Conservation (phyloP, 2,329 filamentous ascomycete species). For the Aspergillus intermedius region DNA sequence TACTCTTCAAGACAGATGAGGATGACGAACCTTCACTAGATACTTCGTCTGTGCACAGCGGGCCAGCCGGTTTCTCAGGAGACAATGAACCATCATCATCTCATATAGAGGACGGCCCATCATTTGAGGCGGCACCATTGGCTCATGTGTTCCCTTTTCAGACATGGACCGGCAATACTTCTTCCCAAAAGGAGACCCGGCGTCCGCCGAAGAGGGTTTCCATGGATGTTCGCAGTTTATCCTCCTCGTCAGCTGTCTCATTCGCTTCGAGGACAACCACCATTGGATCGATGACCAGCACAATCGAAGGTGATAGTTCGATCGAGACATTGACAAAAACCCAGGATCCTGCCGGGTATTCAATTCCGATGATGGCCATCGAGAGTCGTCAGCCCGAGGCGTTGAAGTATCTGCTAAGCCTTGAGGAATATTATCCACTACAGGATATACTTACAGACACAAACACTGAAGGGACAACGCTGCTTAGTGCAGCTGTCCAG, state of each 20-base stretch:
- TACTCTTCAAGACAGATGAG: conserved; percentile 31
- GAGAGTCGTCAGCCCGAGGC: conserved; percentile 64
- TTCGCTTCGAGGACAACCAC: conserved; percentile 75
- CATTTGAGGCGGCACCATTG: conserved; percentile 40
- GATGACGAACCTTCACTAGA: conserved; percentile 20
- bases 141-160: conserved; percentile 92
- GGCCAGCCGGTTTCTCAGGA: conserved; percentile 5
- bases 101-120: not conserved
- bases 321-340: conserved; percentile 57
- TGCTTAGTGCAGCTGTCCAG: conserved; percentile 86
- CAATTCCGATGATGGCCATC: conserved; percentile 79
- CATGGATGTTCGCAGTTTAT: conserved; percentile 84
- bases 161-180: conserved; percentile 43
- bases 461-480: conserved; percentile 82
- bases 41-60: conserved; percentile 17
- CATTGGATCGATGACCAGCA: conserved; percentile 64
- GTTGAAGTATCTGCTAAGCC: conserved; percentile 71
- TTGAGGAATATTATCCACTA: conserved; percentile 68
- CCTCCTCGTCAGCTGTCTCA: conserved; percentile 76
- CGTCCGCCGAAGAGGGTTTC: conserved; percentile 71
- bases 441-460: conserved; percentile 70
- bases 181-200: conserved; percentile 35
- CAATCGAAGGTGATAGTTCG: conserved; percentile 78
- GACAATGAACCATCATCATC: not conserved
- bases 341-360: conserved; percentile 66